These are phyloP conservation scores for Trichoderma gracile DNA, from an alignment of 2,329 filamentous ascomycete genomes.

Conservation along the genomic window DNA sequence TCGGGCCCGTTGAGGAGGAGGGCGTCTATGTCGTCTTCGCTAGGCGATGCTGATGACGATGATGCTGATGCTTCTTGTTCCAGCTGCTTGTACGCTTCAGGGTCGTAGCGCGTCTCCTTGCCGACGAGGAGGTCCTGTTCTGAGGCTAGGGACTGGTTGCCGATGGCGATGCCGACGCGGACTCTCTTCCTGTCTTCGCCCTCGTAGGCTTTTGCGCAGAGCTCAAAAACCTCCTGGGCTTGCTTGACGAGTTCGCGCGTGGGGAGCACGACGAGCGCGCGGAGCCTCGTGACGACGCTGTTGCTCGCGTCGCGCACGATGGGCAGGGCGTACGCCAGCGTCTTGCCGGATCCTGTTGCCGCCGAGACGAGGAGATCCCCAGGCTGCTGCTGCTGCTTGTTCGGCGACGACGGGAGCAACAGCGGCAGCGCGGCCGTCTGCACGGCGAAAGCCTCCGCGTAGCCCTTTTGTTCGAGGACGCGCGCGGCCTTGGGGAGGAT, in stretches of 20 bases:
- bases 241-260: conserved; percentile 89
- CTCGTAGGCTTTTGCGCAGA: conserved; percentile 66
- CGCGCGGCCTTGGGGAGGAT: conserved; percentile 62
- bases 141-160: conserved; percentile 71
- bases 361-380: conserved; percentile 89
- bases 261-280: conserved; percentile 82
- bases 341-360: conserved; percentile 94
- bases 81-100: conserved; percentile 49
- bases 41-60: conserved; percentile 21
- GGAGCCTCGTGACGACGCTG: conserved; percentile 64
- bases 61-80: conserved; percentile 27
- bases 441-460: conserved; percentile 46
- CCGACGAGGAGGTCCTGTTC: conserved; percentile 56
- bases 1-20: conserved; percentile 22
- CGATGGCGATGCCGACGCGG: conserved; percentile 78
- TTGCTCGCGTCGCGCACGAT: conserved; percentile 75
- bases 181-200: conserved; percentile 62
- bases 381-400: conserved; percentile 58
- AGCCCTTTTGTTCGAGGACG: conserved; percentile 62
- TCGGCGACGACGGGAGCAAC: conserved; percentile 68
- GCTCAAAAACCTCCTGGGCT: conserved; percentile 74
- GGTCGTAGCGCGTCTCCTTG: conserved; percentile 61
- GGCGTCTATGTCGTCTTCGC: conserved; percentile 30
- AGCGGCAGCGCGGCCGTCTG: conserved; percentile 67
- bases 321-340: conserved; percentile 84